Base-by-base conservation (phyloP, 345 rosid genomes). In the Eucalyptus polyanthemos region DNA sequence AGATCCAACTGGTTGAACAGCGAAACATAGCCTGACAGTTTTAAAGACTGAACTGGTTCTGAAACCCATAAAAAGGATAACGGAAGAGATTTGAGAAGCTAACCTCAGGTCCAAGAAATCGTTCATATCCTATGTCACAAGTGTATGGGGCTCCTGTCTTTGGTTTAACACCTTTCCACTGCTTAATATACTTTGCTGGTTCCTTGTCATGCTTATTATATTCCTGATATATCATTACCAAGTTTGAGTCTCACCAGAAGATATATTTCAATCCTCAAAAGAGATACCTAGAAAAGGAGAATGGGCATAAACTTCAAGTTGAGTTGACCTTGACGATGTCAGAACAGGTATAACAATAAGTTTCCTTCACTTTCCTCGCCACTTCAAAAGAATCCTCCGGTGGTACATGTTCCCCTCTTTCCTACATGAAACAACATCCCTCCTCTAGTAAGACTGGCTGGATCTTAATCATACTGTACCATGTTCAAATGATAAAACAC, bases 41-140 rank as follows among this genome's bases (percentile, higher is more conserved):
- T 21, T 86, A 90, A 44, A 54, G 72, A 86, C 50, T 31, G 88
- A 54, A 49, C 25, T 34, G 27, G 47, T 76, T 37, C 40, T 50
- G 62, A 50, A 50, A 50, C 65, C 62, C 49, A 53, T 50, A 45
- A 83, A 56, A 44, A 49, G 83, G 37, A 51, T 34, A 76, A 92
- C 27, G n/a, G 87, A 88, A 86, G 83, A 88, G 88, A 54, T 42
- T 89, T 42, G 58, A 88, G 45, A 69, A 88, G 91, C 95, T 91
- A 89, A 97, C 99, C 99, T 98, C 99, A 54, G 99, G 99, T 88
- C 98, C 99, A 87, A 98, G 96, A 92, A 98, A 98, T 80, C 99
- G 95, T 92, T 98, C 99, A 89, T 97, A 98, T 91, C 99, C 99
- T 87, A 97, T 91, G 87, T 97, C 99, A 91, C 99, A 98, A 86